These are phyloP conservation scores for Vachellia collinsii DNA, from an alignment of 306 rosid species.

Conservation along the genomic window DNA sequence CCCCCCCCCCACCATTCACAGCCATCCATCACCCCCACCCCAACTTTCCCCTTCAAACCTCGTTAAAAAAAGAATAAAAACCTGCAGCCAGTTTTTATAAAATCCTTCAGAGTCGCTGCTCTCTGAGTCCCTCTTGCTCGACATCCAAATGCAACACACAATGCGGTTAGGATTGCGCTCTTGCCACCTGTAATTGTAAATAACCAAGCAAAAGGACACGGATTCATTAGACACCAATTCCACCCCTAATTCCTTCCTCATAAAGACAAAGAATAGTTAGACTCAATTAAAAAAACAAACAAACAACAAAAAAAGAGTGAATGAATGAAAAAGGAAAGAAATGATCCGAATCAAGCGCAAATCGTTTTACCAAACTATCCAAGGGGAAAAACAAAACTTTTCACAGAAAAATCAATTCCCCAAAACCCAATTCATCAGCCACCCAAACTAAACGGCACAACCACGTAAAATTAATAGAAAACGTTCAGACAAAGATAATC, in stretches of 20 bases:
- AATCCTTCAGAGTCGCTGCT: conserved; percentile 74
- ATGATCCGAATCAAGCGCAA: neutral
- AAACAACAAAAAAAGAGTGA: too few relatives aligned
- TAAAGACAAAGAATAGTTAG: neutral
- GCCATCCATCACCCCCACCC: neutral
- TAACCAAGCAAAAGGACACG: conserved; percentile 26
- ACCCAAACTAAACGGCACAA: neutral
- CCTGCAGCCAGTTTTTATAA: conserved; percentile 87
- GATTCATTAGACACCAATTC: conserved; percentile 16
- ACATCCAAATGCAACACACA: conserved; percentile 90
- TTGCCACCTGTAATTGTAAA: conserved; percentile 69
- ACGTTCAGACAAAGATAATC: neutral
- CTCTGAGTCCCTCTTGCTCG: conserved; percentile 92
- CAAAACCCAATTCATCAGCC: neutral
- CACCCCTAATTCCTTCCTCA: neutral
- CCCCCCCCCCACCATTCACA: neutral
- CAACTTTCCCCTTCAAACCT: neutral
- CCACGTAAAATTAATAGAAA: neutral
- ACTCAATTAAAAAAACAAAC: neutral
- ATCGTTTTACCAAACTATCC: neutral
- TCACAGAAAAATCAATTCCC: neutral
- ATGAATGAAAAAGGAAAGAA: too few relatives aligned
- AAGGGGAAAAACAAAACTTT: neutral
- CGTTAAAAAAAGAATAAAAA: conserved; percentile 14
- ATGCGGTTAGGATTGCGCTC: conserved; percentile 85